A percentile compares a stretch with the other conserved stretches of the same genome.
Conservation (phyloP, 768 basidiomycete genomes). For the Boletus speciosus region DNA sequence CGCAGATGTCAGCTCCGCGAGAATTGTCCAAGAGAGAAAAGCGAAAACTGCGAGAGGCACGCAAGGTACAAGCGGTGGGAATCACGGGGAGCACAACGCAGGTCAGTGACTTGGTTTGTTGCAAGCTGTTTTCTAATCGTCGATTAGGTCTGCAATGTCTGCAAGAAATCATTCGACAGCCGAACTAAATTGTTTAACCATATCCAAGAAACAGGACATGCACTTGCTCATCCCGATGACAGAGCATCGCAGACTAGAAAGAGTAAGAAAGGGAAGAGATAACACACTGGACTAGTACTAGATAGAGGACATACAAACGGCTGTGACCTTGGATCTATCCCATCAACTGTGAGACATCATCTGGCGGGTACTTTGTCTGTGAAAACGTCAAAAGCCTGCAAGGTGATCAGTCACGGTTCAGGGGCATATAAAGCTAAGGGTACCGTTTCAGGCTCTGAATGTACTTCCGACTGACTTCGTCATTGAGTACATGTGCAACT, state of each 20-base stretch:
- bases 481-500: slow-evolving; percentile 97
- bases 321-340: slow-evolving; percentile 43
- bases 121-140: slow-evolving; percentile 7
- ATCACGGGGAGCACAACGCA: background rate
- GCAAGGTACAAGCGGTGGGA: slow-evolving; percentile 43
- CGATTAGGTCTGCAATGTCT: slow-evolving; percentile 60
- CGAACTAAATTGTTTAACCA: slow-evolving; percentile 75
- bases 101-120: slow-evolving; percentile 6
- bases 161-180: slow-evolving; percentile 57
- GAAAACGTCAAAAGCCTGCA: slow-evolving; percentile 87
- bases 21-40: slow-evolving; percentile 76
- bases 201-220: slow-evolving; percentile 69
- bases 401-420: slow-evolving; percentile 5
- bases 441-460: slow-evolving; percentile 96
- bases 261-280: slow-evolving; percentile 29
- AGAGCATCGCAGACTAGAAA: slow-evolving; percentile 33
- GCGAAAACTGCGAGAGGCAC: slow-evolving; percentile 71
- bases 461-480: slow-evolving; percentile 98
- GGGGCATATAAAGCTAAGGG: slow-evolving; percentile 9
- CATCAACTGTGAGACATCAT: slow-evolving; percentile 90
- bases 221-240: slow-evolving; percentile 41
- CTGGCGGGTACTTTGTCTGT: slow-evolving; percentile 94
- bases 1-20: slow-evolving; percentile 6
- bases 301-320: slow-evolving; percentile 5
- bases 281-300: slow-evolving; percentile 6